These are phyloP conservation scores for Colletotrichum horii DNA, from an alignment of 2,329 filamentous ascomycete genomes.

Conservation along the genomic window DNA sequence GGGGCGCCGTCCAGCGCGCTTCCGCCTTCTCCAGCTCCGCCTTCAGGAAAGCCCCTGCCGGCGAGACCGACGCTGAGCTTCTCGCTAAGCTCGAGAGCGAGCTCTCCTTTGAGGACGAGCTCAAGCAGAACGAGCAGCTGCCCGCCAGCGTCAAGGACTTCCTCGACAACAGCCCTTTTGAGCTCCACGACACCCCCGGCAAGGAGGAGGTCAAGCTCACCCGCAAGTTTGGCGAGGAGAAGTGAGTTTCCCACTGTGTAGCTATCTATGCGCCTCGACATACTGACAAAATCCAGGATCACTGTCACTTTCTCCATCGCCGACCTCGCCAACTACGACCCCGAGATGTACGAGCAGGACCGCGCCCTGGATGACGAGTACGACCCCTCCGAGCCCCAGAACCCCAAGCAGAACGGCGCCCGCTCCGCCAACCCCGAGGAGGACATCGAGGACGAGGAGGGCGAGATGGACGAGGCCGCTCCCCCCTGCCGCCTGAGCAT, in stretches of 20 bases:
- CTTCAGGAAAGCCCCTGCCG: conserved; percentile 44
- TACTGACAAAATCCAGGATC: conserved; percentile 53
- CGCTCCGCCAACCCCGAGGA: conserved; percentile 61
- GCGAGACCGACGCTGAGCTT: conserved; percentile 77
- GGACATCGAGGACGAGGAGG: conserved; percentile 54
- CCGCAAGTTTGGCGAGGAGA: conserved; percentile 85
- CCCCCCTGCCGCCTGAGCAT: conserved; percentile 87
- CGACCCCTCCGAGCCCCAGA: conserved; percentile 49
- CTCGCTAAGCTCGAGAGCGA: conserved; percentile 85
- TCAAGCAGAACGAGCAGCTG: conserved; percentile 74
- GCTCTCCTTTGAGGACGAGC: conserved; percentile 82
- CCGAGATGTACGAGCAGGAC: conserved; percentile 64
- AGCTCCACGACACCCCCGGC: conserved; percentile 82
- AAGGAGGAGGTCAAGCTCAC: conserved; percentile 87
- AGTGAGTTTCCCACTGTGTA: conserved; percentile 57
- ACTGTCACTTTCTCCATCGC: conserved; percentile 84
- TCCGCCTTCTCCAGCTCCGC: conserved; percentile 53
- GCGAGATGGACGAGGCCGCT: conserved; percentile 54
- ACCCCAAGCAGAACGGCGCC: conserved; percentile 58
- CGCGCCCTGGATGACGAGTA: conserved; percentile 58
- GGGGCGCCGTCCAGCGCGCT: conserved; percentile 43
- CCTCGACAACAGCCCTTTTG: conserved; percentile 82
- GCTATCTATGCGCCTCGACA: background rate
- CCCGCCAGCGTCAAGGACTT: conserved; percentile 86
- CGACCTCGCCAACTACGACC: conserved; percentile 74